Evolutionary conservation across 2,329 filamentous ascomycete species (phyloP), one percentile per base, ranked within the genome.

Genomic region (Aspergillus calidoustus): DNA sequence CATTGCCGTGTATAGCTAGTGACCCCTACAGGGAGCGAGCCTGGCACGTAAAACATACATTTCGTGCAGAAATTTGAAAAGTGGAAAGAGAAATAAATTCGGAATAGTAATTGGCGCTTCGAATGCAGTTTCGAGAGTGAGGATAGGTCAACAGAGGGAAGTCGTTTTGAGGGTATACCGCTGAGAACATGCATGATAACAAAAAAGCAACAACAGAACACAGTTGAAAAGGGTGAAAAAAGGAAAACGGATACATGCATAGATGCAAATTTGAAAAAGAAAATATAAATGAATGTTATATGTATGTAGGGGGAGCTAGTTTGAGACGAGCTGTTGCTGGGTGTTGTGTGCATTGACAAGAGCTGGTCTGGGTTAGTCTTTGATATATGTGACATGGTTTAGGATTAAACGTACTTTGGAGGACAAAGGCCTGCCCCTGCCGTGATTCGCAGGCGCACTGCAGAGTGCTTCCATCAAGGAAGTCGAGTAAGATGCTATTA

Each of bases 401-500:
- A 19, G 43, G 25, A 17, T 51, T 22, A n/a, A 11, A 74, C 80
- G 79, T 77, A 84, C 83, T 78, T 64, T 79, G 79, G 54, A 87
- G 73, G 54, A 84, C 79, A 66, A 82, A 79, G 41, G 76, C 75
- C 71, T 87, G 85, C 50, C 82, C 82, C 67, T 81, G 78, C 60
- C 79, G 77, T 59, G 85, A 86, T 71, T 87, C 84, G 68, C 85
- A 87, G 46, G 87, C 87, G 71, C 85, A 86, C 72, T 90, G 87
- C 56, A 90, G 76, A 8, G 84, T 86, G 43, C 84, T 83, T 23
- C 87, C 87, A 67, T 89, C 85, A 25, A 82, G 73, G 63, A 89
- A 86, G 67, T 89, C 86, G 38, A 90, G 79, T 30, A 89, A 74
- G 43, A 90, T 85, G 64, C 93, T 97, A 79, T 97, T 92, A 2